Percentiles rank a stretch among this genome's conserved stretches.
Conservation (phyloP, 2,329 filamentous ascomycete genomes). For the Magnaporthiopsis poae region DNA sequence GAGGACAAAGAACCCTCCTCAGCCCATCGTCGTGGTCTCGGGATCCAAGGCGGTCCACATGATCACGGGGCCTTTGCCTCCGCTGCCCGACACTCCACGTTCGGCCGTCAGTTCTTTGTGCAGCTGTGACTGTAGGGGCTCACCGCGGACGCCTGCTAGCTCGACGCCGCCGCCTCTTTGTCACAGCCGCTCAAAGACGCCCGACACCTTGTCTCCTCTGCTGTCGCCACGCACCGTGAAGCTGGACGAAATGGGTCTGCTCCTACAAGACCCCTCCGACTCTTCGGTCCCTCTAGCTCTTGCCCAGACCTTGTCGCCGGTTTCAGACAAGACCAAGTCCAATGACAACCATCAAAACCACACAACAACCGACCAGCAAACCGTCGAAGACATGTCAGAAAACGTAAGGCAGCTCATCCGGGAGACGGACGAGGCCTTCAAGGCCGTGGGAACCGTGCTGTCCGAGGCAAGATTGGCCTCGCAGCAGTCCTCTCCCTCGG, state of each 20-base stretch:
- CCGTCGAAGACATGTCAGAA: constrained; percentile 21
- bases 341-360: background rate
- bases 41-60: constrained; percentile 30
- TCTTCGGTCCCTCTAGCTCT: too few relatives aligned
- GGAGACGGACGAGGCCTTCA: constrained; percentile 42
- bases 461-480: constrained; percentile 2
- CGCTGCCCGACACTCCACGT: constrained; percentile 23
- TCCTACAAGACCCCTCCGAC: too few relatives aligned
- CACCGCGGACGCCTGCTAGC: constrained; percentile 13
- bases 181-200: constrained; percentile 8
- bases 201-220: background rate
- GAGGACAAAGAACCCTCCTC: constrained; percentile 18
- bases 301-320: background rate
- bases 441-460: constrained; percentile 32
- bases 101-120: constrained; percentile 38
- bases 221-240: background rate
- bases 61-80: constrained; percentile 27
- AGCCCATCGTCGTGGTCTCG: constrained; percentile 29
- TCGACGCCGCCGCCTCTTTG: constrained; percentile 15
- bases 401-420: constrained; percentile 36
- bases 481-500: constrained; percentile 6
- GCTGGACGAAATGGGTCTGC: background rate
- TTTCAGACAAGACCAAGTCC: background rate
- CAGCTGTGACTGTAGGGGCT: constrained; percentile 26
- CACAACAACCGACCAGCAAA: background rate